Evolutionary conservation across 2,329 filamentous ascomycete genomes (phyloP).

Genomic region (Aspergillus tubingensis): DNA sequence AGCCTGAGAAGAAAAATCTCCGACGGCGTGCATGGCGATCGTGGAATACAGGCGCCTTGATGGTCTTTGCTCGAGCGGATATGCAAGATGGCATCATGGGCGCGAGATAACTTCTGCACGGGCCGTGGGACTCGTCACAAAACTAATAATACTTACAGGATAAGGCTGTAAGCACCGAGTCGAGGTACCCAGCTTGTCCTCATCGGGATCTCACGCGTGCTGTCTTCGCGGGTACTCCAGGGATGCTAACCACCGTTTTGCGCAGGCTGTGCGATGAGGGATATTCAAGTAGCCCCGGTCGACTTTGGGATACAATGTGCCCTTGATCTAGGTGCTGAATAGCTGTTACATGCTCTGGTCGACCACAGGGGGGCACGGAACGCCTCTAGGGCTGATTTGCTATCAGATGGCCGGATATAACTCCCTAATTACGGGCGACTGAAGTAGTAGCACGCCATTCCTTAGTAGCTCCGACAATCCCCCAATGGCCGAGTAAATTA

Average conservation of each 20-base stretch:
- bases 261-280: neutral
- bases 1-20: conserved; percentile 2
- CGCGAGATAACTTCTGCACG: neutral
- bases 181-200: neutral
- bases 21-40: conserved; percentile 1
- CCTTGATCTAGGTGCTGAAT: neutral
- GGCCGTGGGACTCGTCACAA: neutral
- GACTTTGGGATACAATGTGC: neutral
- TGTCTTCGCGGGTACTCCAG: neutral
- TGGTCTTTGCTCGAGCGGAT: neutral
- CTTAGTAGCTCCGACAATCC: neutral
- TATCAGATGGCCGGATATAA: conserved; percentile 4
- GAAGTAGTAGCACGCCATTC: neutral
- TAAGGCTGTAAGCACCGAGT: neutral
- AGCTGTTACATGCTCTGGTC: neutral
- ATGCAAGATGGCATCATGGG: conserved; percentile 11
- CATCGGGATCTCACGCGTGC: neutral
- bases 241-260: neutral
- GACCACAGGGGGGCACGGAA: neutral
- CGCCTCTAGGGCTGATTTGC: neutral
- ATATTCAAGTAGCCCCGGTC: neutral
- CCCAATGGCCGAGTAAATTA: neutral
- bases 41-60: neutral
- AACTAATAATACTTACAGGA: neutral
- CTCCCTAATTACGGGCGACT: neutral